Percentiles rank a stretch among this genome's conserved stretches.
Evolutionary conservation across 2,329 filamentous ascomycete genomes (phyloP).

Genomic region (Talaromyces funiculosus): DNA sequence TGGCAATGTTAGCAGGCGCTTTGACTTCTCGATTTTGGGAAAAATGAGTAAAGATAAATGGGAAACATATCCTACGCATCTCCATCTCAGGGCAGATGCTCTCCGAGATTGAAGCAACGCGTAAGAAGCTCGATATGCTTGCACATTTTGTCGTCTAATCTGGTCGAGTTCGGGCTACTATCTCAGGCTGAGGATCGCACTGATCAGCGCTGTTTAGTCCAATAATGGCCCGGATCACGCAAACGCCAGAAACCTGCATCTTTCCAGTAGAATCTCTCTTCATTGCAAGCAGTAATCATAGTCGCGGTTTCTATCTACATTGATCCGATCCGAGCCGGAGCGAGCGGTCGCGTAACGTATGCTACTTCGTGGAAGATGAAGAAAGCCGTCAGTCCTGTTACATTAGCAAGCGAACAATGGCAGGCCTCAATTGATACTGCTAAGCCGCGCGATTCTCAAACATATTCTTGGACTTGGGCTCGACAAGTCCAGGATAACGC

Average conservation of each 20-base stretch:
- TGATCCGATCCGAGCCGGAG: not conserved
- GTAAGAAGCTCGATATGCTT: not conserved
- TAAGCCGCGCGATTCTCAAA: not conserved
- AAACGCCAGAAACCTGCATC: not conserved
- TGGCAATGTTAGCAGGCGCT: not conserved
- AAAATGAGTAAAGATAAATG: not conserved
- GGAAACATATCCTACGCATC: not conserved
- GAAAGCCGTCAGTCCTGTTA: not conserved
- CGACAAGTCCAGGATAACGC: not conserved
- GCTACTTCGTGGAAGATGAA: not conserved
- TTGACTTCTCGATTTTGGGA: not conserved
- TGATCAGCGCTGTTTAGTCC: not conserved
- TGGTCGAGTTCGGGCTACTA: not conserved
- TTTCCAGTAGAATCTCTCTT: not conserved
- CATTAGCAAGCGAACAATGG: no score
- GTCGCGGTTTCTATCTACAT: not conserved
- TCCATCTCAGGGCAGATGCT: not conserved
- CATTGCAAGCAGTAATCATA: not conserved
- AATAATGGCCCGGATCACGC: not conserved
- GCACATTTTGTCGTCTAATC: not conserved
- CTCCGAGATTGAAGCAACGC: not conserved
- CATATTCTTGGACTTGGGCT: not conserved
- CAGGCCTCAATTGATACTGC: not conserved
- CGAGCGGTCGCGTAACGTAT: not conserved
- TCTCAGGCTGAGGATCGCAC: not conserved